Evolutionary conservation across 331 rosid species (phyloP).

Genomic region (Phaseolus coccineus): DNA sequence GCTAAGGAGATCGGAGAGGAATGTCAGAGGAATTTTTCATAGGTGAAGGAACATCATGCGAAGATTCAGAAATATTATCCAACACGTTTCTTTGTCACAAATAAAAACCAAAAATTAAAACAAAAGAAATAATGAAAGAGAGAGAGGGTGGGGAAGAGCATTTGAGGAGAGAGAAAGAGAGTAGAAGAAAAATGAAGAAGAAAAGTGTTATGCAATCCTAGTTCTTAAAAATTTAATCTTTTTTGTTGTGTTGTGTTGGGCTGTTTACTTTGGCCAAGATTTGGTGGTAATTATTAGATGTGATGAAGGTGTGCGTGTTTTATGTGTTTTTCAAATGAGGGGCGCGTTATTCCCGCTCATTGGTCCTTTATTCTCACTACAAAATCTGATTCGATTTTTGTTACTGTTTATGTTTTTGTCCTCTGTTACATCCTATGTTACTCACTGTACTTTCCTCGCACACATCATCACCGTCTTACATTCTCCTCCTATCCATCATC

Average conservation of each 20-base stretch:
- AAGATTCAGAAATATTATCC: constrained; percentile 49
- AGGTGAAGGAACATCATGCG: constrained; percentile 42
- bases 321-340: constrained; percentile 47
- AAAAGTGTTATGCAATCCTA: neutral
- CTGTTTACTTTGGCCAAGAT: constrained; percentile 39
- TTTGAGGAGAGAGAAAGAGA: constrained; percentile 33
- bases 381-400: neutral
- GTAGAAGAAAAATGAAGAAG: neutral
- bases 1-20: constrained; percentile 56
- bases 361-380: constrained; percentile 42
- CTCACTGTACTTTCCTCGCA: neutral
- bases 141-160: constrained; percentile 52
- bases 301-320: neutral
- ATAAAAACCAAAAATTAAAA: neutral
- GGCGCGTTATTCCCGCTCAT: constrained; percentile 74
- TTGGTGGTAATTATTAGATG: constrained; percentile 23
- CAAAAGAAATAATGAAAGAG: constrained; percentile 22
- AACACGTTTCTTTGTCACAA: constrained; percentile 38
- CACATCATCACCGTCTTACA: neutral
- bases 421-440: neutral
- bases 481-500: neutral
- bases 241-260: constrained; percentile 18
- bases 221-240: neutral
- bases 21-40: constrained; percentile 55
- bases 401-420: constrained; percentile 1